Conservation (phyloP, 1,284 basidiomycete genomes). For the Boletus smithii region DNA sequence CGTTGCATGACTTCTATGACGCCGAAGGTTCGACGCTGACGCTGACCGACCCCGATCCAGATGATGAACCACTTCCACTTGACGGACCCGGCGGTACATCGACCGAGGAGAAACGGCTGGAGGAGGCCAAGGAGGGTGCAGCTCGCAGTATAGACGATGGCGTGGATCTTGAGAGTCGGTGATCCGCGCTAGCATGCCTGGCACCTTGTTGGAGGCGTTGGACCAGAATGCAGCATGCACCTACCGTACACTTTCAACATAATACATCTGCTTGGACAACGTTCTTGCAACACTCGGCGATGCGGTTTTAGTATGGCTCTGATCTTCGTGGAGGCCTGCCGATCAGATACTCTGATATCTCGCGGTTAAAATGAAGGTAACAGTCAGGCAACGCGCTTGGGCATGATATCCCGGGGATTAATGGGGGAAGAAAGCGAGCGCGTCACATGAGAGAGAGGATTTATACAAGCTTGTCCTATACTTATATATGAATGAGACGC, state of each 20-base stretch:
- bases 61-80: conserved; percentile 27
- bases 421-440: neutral
- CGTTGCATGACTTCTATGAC: conserved; percentile 67
- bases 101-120: neutral
- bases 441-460: neutral
- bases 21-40: conserved; percentile 47
- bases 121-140: conserved; percentile 1
- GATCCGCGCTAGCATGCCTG: neutral
- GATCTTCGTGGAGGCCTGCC: too few relatives aligned
- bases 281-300: neutral
- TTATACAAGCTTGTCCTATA: neutral
- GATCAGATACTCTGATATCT: too few relatives aligned
- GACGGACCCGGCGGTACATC: neutral
- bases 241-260: conserved; percentile 7
- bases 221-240: neutral
- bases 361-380: too few relatives aligned
- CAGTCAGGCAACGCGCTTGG: too few relatives aligned
- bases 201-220: neutral
- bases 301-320: too few relatives aligned
- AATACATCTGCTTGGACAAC: conserved; percentile 15
- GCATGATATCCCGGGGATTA: too few relatives aligned
- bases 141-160: neutral
- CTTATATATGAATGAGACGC: too few relatives aligned
- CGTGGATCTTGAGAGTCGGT: conserved; percentile 9
- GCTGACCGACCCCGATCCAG: conserved; percentile 28